Percentiles rank a stretch among this genome's conserved stretches.
Evolutionary conservation across 805 yeast species (phyloP).

Genomic region (Hanseniaspora pseudoguilliermondii): DNA sequence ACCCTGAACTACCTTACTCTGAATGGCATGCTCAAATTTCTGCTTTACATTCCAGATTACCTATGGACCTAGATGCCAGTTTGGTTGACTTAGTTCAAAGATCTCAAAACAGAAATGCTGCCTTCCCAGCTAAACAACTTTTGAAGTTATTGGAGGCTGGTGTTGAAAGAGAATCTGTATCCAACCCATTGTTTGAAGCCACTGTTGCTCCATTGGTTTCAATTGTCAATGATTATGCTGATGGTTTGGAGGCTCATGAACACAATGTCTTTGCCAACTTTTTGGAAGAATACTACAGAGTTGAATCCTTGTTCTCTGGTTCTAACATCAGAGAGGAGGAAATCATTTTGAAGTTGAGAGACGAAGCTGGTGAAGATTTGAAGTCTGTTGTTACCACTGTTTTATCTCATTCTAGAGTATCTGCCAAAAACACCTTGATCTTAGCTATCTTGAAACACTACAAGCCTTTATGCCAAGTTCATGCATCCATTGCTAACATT

Average conservation of each 20-base stretch:
- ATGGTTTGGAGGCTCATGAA: constrained; percentile 78
- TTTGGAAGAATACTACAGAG: constrained; percentile 57
- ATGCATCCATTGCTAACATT: constrained; percentile 53
- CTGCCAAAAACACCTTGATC: constrained; percentile 82
- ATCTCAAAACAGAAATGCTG: constrained; percentile 50
- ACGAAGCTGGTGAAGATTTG: constrained; percentile 67
- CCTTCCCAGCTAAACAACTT: constrained; percentile 87
- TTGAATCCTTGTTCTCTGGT: constrained; percentile 70
- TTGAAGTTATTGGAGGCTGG: constrained; percentile 57
- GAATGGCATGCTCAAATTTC: constrained; percentile 81
- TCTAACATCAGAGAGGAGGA: constrained; percentile 73
- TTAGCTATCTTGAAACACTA: constrained; percentile 74
- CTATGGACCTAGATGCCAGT: constrained; percentile 58
- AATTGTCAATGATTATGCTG: constrained; percentile 54
- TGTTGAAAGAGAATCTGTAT: constrained; percentile 35
- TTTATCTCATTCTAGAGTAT: constrained; percentile 83
- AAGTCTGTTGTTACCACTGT: constrained; percentile 58
- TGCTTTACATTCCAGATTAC: constrained; percentile 85
- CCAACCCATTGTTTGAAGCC: constrained; percentile 41
- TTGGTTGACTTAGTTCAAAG: constrained; percentile 57
- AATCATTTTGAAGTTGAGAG: constrained; percentile 75
- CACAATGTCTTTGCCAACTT: constrained; percentile 58
- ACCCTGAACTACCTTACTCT: constrained; percentile 77
- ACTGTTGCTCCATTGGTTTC: constrained; percentile 62
- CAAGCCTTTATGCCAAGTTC: constrained; percentile 63